phyloP scores from a whole-genome alignment of 768 basidiomycete species.

The Trametes cinnabarina region DNA sequence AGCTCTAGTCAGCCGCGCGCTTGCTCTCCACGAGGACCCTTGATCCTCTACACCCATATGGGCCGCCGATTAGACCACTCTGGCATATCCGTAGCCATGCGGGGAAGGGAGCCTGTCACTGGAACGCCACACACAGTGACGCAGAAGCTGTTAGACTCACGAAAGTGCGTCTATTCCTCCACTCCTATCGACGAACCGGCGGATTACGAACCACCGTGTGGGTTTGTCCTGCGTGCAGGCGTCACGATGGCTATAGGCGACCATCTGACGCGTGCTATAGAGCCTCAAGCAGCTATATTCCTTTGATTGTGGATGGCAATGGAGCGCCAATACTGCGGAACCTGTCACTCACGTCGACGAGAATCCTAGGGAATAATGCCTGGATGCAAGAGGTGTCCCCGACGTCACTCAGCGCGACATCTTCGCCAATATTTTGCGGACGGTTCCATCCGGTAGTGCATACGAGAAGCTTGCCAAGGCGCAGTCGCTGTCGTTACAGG shows the following conservation, averaged over 20 bases:
- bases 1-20: neutral
- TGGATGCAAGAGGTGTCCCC: neutral
- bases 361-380: neutral
- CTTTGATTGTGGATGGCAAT: slow-evolving; percentile 1
- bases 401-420: neutral
- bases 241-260: neutral
- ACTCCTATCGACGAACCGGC: slow-evolving; percentile 3
- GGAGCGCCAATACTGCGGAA: slow-evolving; percentile 8
- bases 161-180: slow-evolving; percentile 4
- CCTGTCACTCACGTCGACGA: neutral
- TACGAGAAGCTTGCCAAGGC: neutral
- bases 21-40: neutral
- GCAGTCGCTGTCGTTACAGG: slow-evolving; percentile 5
- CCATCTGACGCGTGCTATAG: neutral
- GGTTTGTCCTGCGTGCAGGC: neutral
- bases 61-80: slow-evolving; percentile 3
- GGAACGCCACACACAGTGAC: slow-evolving; percentile 15
- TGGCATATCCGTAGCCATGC: slow-evolving; percentile 3
- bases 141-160: slow-evolving; percentile 12
- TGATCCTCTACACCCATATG: neutral
- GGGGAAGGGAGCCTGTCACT: slow-evolving; percentile 14
- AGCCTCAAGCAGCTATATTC: neutral
- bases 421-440: neutral
- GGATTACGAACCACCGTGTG: neutral
- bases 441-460: neutral